Evolutionary conservation across 2,329 filamentous ascomycete genomes (phyloP).

Genomic region (Ascocoryne sarcoides): DNA sequence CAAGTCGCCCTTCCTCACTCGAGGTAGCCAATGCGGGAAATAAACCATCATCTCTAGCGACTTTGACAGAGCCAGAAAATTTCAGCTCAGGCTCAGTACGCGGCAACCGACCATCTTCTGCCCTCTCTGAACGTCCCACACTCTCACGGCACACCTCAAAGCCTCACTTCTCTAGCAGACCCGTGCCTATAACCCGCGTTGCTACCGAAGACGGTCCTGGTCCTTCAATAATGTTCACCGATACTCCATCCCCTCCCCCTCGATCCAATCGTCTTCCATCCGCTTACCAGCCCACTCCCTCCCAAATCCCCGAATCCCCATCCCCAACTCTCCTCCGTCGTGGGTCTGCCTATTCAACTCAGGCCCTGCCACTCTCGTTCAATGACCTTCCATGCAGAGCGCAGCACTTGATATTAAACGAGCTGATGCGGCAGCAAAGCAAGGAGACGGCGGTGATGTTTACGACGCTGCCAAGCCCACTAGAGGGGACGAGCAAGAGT

Average conservation of each 20-base stretch:
- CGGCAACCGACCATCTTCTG: slow-evolving; percentile 22
- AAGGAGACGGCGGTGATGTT: slow-evolving; percentile 68
- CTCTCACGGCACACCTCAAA: slow-evolving; percentile 47
- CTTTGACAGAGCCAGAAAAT: slow-evolving; percentile 7
- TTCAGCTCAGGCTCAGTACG: neutral
- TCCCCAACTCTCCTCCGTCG: slow-evolving; percentile 12
- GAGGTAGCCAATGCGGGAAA: slow-evolving; percentile 6
- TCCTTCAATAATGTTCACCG: slow-evolving; percentile 68
- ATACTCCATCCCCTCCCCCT: slow-evolving; percentile 30
- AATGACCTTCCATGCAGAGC: slow-evolving; percentile 79
- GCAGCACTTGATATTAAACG: slow-evolving; percentile 80
- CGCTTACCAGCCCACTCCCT: slow-evolving; percentile 16
- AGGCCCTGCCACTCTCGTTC: slow-evolving; percentile 65
- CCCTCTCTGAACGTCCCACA: slow-evolving; percentile 33
- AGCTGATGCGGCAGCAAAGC: slow-evolving; percentile 65
- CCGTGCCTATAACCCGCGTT: slow-evolving; percentile 62
- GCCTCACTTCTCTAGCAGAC: slow-evolving; percentile 61
- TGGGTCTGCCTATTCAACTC: slow-evolving; percentile 45
- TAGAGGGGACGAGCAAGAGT: slow-evolving; percentile 64
- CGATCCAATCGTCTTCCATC: slow-evolving; percentile 19
- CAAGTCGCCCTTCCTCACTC: slow-evolving; percentile 12
- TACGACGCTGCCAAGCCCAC: slow-evolving; percentile 73
- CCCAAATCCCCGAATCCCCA: slow-evolving; percentile 8
- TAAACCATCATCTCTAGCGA: slow-evolving; percentile 12
- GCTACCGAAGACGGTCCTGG: slow-evolving; percentile 55